phyloP scores from a whole-genome alignment of 208 protist species.

The Borovskyia barvae region DNA sequence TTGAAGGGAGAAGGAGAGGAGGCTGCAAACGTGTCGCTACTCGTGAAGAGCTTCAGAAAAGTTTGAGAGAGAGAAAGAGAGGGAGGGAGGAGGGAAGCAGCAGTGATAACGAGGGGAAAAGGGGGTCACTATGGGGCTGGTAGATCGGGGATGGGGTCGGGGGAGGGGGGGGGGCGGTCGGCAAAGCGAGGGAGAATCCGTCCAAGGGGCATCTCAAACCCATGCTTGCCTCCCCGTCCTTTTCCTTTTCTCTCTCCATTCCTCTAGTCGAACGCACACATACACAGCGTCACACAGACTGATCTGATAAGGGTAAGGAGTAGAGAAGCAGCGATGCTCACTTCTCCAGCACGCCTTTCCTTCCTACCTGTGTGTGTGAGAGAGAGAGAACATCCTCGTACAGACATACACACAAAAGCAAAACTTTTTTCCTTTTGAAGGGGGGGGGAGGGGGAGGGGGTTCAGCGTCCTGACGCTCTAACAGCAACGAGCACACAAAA shows the following conservation, averaged over 20 bases:
- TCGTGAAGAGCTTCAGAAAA: not conserved
- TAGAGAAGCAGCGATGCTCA: too few species aligned
- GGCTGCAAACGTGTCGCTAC: not conserved
- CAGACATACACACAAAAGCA: conserved; percentile 1
- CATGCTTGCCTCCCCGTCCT: too few species aligned
- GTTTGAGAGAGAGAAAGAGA: not conserved
- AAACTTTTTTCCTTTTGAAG: not conserved
- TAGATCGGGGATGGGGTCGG: not conserved
- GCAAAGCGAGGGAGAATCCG: not conserved
- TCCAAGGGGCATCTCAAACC: too few species aligned
- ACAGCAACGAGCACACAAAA: conserved; percentile 3
- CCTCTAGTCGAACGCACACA: too few species aligned
- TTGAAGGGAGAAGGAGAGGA: not conserved
- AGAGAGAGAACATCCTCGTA: not conserved
- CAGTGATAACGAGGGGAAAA: not conserved
- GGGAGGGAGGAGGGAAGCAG: not conserved
- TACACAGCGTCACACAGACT: too few species aligned
- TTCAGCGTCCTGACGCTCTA: not conserved
- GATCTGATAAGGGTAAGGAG: too few species aligned
- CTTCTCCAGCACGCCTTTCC: too few species aligned
- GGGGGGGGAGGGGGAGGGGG: not conserved
- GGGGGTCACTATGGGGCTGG: not conserved
- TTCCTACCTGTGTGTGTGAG: too few species aligned
- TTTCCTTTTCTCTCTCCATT: too few species aligned
- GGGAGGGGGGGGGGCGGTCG: not conserved